These are phyloP conservation scores for Talaromyces sp. DNA, from an alignment of 2,329 filamentous ascomycete species.

Conservation along the genomic window DNA sequence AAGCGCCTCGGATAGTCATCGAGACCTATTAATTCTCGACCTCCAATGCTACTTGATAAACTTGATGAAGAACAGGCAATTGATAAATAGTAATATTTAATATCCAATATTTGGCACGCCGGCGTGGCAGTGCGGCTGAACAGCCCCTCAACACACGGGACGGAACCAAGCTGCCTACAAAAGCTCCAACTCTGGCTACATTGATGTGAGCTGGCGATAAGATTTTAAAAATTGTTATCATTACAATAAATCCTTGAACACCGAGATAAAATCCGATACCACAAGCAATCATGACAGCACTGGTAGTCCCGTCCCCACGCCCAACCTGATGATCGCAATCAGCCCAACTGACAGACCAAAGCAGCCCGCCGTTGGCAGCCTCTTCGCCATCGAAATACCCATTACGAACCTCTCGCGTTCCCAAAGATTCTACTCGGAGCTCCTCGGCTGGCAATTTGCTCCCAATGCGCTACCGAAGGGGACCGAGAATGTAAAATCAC, in stretches of 20 bases:
- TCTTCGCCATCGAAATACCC: conserved; percentile 15
- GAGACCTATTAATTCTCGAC: not conserved
- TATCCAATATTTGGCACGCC: not conserved
- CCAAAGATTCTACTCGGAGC: conserved; percentile 14
- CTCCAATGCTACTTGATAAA: too few species aligned
- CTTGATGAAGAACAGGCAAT: too few species aligned
- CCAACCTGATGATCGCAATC: not conserved
- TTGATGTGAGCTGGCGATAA: not conserved
- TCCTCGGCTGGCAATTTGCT: conserved; percentile 12
- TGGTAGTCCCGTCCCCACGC: not conserved
- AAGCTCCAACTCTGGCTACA: not conserved
- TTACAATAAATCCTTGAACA: not conserved
- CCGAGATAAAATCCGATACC: not conserved
- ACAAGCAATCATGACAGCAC: conserved; percentile 9
- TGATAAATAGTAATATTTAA: not conserved
- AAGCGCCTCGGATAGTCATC: not conserved
- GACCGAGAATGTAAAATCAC: conserved; percentile 8
- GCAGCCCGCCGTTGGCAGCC: conserved; percentile 7
- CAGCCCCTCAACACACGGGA: not conserved
- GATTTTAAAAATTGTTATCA: not conserved
- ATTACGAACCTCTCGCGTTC: conserved; percentile 10
- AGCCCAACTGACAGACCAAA: conserved; percentile 1
- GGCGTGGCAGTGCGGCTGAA: not conserved
- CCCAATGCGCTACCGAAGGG: conserved; percentile 1
- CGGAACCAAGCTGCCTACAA: not conserved